Evolutionary conservation across 495 filamentous ascomycete species (phyloP).

Genomic region (Evernia prunastri): DNA sequence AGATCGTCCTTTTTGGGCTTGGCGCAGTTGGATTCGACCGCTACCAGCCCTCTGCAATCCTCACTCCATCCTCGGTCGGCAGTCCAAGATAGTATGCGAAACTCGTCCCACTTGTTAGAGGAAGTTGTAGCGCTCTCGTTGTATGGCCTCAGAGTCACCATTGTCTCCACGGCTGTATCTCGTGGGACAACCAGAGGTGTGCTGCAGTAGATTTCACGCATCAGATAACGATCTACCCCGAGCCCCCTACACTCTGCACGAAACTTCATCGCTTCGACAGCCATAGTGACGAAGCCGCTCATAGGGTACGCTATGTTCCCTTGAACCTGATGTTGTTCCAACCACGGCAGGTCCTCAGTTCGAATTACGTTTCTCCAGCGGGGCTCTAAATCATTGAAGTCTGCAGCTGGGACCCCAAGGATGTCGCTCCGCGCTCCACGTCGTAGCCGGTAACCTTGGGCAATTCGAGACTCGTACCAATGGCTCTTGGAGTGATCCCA

Average conservation of each 20-base stretch:
- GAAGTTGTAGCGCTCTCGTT: background rate
- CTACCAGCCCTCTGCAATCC: slow-evolving; percentile 2
- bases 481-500: slow-evolving; percentile 35
- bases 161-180: slow-evolving; percentile 2
- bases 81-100: slow-evolving; percentile 10
- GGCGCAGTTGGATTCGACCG: no score
- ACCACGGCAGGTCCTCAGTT: slow-evolving; percentile 26
- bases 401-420: slow-evolving; percentile 24
- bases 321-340: slow-evolving; percentile 25
- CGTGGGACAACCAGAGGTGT: slow-evolving; percentile 18
- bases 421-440: slow-evolving; percentile 22
- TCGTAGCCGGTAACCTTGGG: slow-evolving; percentile 26
- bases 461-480: slow-evolving; percentile 33
- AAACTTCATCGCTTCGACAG: slow-evolving; percentile 20
- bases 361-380: slow-evolving; percentile 32
- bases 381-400: slow-evolving; percentile 24
- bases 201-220: background rate
- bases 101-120: slow-evolving; percentile 8
- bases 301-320: slow-evolving; percentile 22
- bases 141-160: slow-evolving; percentile 26
- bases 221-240: background rate
- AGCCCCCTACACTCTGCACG: background rate
- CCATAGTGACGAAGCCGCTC: slow-evolving; percentile 26
- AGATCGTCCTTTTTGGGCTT: no score
- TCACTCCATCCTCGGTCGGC: slow-evolving; percentile 10